Conservation (phyloP, 495 filamentous ascomycete genomes). For the Platismatia glauca region DNA sequence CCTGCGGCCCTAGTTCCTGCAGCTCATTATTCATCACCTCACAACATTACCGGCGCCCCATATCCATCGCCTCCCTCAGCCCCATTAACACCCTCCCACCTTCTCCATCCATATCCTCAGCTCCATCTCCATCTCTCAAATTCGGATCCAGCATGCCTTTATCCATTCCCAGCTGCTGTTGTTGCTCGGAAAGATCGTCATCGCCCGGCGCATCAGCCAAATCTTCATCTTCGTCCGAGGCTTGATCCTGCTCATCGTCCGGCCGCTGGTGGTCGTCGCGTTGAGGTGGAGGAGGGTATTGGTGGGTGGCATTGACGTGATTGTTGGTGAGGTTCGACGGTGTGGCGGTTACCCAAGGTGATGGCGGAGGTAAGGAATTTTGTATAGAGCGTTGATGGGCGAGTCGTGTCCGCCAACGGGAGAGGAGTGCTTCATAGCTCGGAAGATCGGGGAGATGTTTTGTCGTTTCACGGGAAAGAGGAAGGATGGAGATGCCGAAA, state of each 20-base stretch:
- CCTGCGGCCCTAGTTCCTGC: background rate
- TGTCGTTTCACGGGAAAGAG: slow-evolving; percentile 42
- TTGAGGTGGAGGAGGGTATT: slow-evolving; percentile 13
- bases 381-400: slow-evolving; percentile 21
- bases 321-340: background rate
- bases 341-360: slow-evolving; percentile 4
- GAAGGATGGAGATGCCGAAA: slow-evolving; percentile 54
- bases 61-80: slow-evolving; percentile 13
- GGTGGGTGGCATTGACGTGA: slow-evolving; percentile 11
- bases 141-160: slow-evolving; percentile 20
- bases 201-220: slow-evolving; percentile 16
- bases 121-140: slow-evolving; percentile 13
- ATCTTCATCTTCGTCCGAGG: slow-evolving; percentile 19
- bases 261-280: slow-evolving; percentile 3
- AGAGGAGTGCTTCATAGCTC: slow-evolving; percentile 48
- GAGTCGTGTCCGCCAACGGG: slow-evolving; percentile 50
- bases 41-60: slow-evolving; percentile 1
- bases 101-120: slow-evolving; percentile 12
- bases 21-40: background rate
- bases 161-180: slow-evolving; percentile 10
- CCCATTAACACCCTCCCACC: slow-evolving; percentile 20
- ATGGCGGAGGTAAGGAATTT: slow-evolving; percentile 11
- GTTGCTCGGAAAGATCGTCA: slow-evolving; percentile 10
- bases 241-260: slow-evolving; percentile 13
- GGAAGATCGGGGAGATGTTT: slow-evolving; percentile 25